Evolutionary conservation across 2,329 filamentous ascomycete species (phyloP), one percentile per base, ranked within the genome.

Genomic region (Scytalidium sp.): DNA sequence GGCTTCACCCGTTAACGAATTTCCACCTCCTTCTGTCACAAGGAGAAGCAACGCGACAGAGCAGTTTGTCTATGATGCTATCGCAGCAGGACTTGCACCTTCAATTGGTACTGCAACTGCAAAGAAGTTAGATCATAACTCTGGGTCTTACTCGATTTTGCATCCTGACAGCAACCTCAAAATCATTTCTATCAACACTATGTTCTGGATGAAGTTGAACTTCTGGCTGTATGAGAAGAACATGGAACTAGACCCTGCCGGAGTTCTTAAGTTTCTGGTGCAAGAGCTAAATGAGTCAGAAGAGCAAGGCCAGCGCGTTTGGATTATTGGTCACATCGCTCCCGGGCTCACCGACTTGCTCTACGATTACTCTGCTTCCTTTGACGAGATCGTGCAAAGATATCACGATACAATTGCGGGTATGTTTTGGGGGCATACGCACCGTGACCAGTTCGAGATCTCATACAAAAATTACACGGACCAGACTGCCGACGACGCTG

Each of bases 151-250:
- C 44, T 65, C 68, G 1, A 58, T 63, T 39, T 55, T 65, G 23
- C 59, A 64, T 5, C 29, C 41, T 17, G 17, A 17, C 8, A 41
- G 40, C 45, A 62, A 65, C 19, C 63, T 72, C 3, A 62, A 65
- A 21, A 61, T 72, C 45, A 71, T 72, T 50, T 70, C 69, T 2
- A 60, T 71, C 53, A 71, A 72, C 61, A 69, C 64, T 46, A 65
- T 69, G 49, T 62, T 70, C 50, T 71, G 67, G 56, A 71, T 71
- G 56, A 67, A 60, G 17, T 58, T 64, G 49, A 72, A 72, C 53
- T 70, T 70, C 53, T 68, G 65, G 57, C 50, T 64, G 41, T 72
- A 67, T 51, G 57, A 63, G 20, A 56, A 61, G 4, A 60, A 65
- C 7, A 70, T 70, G 60, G 58, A 64, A 20, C 52, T 52, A 21